Evolutionary conservation across 805 yeast genomes (phyloP).

Genomic region (Yarrowia divulgata): DNA sequence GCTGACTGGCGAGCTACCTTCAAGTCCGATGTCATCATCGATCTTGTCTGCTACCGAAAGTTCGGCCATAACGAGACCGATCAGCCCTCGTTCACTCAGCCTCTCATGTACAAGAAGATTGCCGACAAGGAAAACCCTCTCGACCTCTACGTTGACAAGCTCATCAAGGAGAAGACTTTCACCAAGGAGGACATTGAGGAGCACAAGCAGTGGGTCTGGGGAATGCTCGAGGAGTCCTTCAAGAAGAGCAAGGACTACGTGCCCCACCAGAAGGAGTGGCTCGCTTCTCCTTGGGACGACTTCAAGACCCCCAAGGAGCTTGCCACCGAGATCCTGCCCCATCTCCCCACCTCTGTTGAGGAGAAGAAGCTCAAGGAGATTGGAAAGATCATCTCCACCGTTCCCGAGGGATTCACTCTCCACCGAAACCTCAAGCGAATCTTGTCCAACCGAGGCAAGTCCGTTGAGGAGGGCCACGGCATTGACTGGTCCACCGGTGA

Average conservation of each 20-base stretch:
- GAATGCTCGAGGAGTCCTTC: constrained; percentile 87
- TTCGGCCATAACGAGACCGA: constrained; percentile 99
- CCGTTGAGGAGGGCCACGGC: constrained; percentile 87
- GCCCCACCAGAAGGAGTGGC: constrained; percentile 96
- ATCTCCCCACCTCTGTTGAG: constrained; percentile 90
- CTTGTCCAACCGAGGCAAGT: constrained; percentile 82
- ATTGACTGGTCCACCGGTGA: constrained; percentile 99
- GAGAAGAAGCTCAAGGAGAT: constrained; percentile 74
- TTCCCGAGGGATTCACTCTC: constrained; percentile 86
- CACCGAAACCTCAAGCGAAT: constrained; percentile 98
- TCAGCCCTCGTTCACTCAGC: constrained; percentile 99
- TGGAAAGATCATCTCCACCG: constrained; percentile 78
- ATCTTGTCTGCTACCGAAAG: constrained; percentile 97
- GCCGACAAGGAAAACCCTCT: constrained; percentile 88
- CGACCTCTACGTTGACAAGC: constrained; percentile 81
- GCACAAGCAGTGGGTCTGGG: constrained; percentile 99
- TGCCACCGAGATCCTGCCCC: constrained; percentile 94
- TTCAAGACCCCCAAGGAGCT: constrained; percentile 97
- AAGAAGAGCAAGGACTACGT: constrained; percentile 84
- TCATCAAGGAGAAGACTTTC: constrained; percentile 86
- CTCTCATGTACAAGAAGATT: constrained; percentile 92
- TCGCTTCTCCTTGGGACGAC: constrained; percentile 98
- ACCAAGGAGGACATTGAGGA: constrained; percentile 89
- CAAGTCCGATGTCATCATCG: constrained; percentile 96
- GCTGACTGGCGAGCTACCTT: constrained; percentile 98